These are phyloP conservation scores for Pythium phragmiticola DNA, from an alignment of 352 stramenopile species.

Conservation along the genomic window DNA sequence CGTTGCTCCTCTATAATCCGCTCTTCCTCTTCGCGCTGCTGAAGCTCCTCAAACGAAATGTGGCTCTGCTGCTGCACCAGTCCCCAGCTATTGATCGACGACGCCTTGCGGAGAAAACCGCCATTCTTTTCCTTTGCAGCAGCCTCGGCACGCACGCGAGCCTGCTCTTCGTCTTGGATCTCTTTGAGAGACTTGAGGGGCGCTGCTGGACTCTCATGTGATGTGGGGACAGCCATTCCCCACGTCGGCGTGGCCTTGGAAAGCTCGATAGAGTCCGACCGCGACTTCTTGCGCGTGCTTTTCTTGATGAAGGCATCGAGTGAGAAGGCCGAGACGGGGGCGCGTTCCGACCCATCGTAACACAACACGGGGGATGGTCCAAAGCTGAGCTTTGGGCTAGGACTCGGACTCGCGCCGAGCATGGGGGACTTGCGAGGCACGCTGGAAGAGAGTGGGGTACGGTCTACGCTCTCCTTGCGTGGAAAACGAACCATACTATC, in stretches of 20 bases:
- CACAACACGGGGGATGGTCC: constrained; percentile 36
- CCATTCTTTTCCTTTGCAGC: constrained; percentile 48
- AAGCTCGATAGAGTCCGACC: constrained; percentile 18
- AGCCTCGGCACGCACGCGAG: constrained; percentile 34
- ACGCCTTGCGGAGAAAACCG: constrained; percentile 32
- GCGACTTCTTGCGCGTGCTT: constrained; percentile 31
- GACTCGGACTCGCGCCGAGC: constrained; percentile 8
- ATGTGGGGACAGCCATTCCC: constrained; percentile 25
- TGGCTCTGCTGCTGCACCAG: constrained; percentile 41
- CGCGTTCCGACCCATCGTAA: constrained; percentile 46
- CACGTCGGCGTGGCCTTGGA: constrained; percentile 14
- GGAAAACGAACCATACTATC: constrained; percentile 18
- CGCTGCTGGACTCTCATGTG: background rate
- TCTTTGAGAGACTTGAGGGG: constrained; percentile 40
- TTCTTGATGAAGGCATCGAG: constrained; percentile 69
- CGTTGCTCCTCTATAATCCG: constrained; percentile 62
- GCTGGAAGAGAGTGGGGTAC: background rate
- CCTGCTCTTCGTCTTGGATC: constrained; percentile 68
- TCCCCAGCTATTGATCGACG: constrained; percentile 73
- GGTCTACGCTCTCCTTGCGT: constrained; percentile 35
- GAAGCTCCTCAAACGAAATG: constrained; percentile 63
- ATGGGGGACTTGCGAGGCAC: constrained; percentile 3
- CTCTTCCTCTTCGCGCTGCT: constrained; percentile 62
- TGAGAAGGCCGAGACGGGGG: constrained; percentile 53
- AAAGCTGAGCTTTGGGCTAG: constrained; percentile 26